Evolutionary conservation across 805 yeast genomes (phyloP).

Genomic region (Teunomyces tritomae): DNA sequence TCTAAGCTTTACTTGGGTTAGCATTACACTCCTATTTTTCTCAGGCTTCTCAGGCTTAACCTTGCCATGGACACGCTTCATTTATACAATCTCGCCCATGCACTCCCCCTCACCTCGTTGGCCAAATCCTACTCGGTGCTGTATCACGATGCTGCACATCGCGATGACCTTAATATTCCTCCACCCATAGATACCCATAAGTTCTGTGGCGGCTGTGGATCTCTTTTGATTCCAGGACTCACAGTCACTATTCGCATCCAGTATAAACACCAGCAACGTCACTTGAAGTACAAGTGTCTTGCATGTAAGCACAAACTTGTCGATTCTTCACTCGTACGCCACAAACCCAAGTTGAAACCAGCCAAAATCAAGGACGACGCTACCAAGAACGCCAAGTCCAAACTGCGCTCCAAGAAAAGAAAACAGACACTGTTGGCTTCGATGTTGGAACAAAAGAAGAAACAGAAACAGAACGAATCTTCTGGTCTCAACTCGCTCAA

Average conservation of each 20-base stretch:
- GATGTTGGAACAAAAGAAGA: conserved; percentile 42
- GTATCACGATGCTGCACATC: conserved; percentile 19
- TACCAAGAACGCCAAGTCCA: conserved; percentile 2
- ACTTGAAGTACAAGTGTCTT: conserved; percentile 17
- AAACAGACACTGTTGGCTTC: conserved; percentile 43
- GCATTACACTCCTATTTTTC: not conserved
- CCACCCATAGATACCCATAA: conserved; percentile 18
- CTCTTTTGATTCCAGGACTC: conserved; percentile 33
- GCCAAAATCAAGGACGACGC: conserved; percentile 6
- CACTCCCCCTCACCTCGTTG: conserved; percentile 23
- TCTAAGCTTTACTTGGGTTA: not conserved
- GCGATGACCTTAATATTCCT: conserved; percentile 28
- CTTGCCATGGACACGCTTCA: conserved; percentile 24
- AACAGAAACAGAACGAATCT: conserved; percentile 28
- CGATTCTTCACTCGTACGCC: conserved; percentile 7
- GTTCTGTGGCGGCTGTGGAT: conserved; percentile 33
- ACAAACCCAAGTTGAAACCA: not conserved
- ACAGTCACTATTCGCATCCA: conserved; percentile 21
- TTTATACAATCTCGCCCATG: conserved; percentile 29
- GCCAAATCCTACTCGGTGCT: conserved; percentile 22
- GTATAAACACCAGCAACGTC: conserved; percentile 12
- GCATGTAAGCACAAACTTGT: conserved; percentile 15
- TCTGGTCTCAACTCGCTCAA: conserved; percentile 36
- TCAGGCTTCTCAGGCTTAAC: not conserved
- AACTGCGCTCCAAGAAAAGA: conserved; percentile 36